phyloP scores from a whole-genome alignment of 208 protist species.

The Giardia muris region DNA sequence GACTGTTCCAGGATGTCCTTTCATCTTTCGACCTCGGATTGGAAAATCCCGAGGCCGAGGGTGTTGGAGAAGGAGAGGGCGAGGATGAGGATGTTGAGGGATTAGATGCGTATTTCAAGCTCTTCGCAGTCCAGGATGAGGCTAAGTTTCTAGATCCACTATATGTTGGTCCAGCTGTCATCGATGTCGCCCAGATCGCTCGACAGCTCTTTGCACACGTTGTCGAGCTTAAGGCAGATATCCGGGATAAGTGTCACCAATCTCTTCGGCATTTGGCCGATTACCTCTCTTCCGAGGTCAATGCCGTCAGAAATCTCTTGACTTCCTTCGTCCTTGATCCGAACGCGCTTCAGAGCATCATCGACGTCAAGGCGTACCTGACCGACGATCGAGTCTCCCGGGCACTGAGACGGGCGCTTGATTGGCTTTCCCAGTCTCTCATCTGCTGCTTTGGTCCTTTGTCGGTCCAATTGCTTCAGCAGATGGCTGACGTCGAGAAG shows the following conservation, averaged over 20 bases:
- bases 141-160: background rate
- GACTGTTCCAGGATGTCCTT: too few relatives aligned
- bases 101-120: background rate
- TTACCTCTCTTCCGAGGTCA: background rate
- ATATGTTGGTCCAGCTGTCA: background rate
- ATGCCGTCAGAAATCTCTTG: background rate
- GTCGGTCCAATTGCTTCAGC: too few relatives aligned
- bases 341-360: background rate
- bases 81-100: too few relatives aligned
- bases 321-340: background rate
- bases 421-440: too few relatives aligned
- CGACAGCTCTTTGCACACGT: background rate
- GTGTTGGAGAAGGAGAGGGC: too few relatives aligned
- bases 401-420: background rate
- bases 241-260: background rate
- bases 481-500: too few relatives aligned
- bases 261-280: background rate
- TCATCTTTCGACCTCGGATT: too few relatives aligned
- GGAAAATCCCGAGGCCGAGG: too few relatives aligned
- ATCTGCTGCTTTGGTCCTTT: too few relatives aligned
- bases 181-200: background rate
- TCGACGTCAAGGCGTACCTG: background rate
- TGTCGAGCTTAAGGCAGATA: background rate
- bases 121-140: background rate
- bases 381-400: background rate